A percentile compares a stretch with the other conserved stretches of the same genome.
phyloP scores from a whole-genome alignment of 306 rosid species.

The Trifolium pratense region DNA sequence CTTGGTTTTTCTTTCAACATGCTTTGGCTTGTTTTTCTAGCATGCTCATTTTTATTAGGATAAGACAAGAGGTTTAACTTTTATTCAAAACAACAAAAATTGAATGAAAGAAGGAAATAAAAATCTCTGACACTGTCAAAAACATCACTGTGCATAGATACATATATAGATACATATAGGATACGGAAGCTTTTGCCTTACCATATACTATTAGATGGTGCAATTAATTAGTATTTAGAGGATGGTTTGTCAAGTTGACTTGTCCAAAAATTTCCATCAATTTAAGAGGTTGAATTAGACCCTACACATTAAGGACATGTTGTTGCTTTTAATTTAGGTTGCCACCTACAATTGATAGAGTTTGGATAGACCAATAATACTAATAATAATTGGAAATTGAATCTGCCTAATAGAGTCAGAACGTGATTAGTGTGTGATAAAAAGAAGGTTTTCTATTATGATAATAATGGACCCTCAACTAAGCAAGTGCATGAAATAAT shows the following conservation, averaged over 20 bases:
- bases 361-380: neutral
- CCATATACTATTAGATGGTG: neutral
- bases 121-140: neutral
- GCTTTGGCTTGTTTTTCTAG: slow-evolving; percentile 35
- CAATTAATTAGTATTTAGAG: neutral
- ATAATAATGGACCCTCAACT: slow-evolving; percentile 3
- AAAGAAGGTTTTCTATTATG: slow-evolving; percentile 7
- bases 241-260: neutral
- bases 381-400: slow-evolving; percentile 3
- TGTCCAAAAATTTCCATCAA: slow-evolving; percentile 6
- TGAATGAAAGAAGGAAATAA: slow-evolving; percentile 20
- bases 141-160: slow-evolving; percentile 16
- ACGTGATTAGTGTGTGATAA: neutral
- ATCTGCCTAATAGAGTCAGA: neutral
- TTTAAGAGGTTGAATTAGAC: neutral
- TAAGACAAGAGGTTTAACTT: slow-evolving; percentile 19
- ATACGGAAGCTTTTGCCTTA: slow-evolving; percentile 18
- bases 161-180: neutral
- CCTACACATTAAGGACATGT: slow-evolving; percentile 4
- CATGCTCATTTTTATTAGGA: slow-evolving; percentile 34
- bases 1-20: slow-evolving; percentile 28
- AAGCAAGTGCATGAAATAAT: neutral
- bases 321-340: slow-evolving; percentile 12
- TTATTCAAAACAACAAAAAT: slow-evolving; percentile 31
- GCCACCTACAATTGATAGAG: neutral